Percentiles rank a stretch among this genome's conserved stretches.
These are phyloP conservation scores for Cymbopogon flexuosus DNA, from an alignment of 202 grass and related monocot genomes.

Conservation along the genomic window DNA sequence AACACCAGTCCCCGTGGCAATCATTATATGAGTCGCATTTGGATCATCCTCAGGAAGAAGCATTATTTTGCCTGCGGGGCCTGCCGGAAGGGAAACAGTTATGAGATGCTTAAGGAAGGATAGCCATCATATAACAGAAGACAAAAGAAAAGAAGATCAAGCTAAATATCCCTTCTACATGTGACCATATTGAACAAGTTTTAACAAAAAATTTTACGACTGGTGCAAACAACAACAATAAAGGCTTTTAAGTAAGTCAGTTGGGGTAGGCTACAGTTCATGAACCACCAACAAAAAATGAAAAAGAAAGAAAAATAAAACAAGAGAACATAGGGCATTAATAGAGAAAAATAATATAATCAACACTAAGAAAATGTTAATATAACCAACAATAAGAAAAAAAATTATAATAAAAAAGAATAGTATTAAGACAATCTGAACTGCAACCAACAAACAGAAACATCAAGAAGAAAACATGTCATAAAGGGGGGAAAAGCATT, in stretches of 20 bases:
- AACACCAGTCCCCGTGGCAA: too few relatives aligned
- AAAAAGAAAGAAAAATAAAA: not conserved
- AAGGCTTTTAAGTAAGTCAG: not conserved
- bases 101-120: too few relatives aligned
- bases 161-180: not conserved
- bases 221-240: not conserved
- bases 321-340: not conserved
- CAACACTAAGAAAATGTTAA: not conserved
- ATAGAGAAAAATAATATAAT: not conserved
- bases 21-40: too few relatives aligned
- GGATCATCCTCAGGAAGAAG: too few relatives aligned
- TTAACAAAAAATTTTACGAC: not conserved
- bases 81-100: too few relatives aligned
- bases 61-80: too few relatives aligned
- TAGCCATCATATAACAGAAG: too few relatives aligned
- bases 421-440: not conserved
- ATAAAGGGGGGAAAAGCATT: not conserved
- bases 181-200: not conserved
- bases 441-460: not conserved
- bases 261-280: not conserved
- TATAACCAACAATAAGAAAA: not conserved
- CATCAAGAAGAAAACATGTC: not conserved
- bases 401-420: not conserved
- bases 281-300: not conserved
- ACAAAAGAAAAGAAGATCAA: not conserved